phyloP scores from a whole-genome alignment of 75 land plant genomes.

The Selaginella moellendorffii region DNA sequence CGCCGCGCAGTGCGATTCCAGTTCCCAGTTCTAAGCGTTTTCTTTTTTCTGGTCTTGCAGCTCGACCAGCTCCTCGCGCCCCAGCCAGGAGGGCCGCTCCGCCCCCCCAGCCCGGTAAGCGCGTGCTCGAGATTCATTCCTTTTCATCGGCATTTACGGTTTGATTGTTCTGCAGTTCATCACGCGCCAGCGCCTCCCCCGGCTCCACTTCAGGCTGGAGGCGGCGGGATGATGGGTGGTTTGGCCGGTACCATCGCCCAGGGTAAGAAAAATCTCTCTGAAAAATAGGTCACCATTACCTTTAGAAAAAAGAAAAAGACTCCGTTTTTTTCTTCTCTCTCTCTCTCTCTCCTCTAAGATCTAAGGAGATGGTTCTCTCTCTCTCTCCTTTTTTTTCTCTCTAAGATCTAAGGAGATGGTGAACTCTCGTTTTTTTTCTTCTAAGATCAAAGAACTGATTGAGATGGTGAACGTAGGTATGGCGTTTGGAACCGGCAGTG shows the following conservation, averaged over 20 bases:
- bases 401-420: no score
- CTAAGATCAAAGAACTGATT: no score
- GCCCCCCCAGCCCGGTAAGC: neutral
- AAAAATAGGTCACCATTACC: no score
- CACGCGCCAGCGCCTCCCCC: constrained; percentile 71
- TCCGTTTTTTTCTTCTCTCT: no score
- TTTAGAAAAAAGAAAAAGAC: no score
- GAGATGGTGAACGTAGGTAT: no score
- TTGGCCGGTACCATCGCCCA: constrained; percentile 81
- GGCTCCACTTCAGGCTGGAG: constrained; percentile 26
- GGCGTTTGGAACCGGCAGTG: constrained; percentile 98
- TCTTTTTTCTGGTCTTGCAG: neutral
- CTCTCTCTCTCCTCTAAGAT: no score
- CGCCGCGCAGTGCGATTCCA: neutral
- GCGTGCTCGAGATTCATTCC: neutral
- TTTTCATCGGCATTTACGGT: no score
- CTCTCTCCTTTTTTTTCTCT: no score
- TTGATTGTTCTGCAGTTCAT: constrained; percentile 21
- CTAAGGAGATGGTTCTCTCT: no score
- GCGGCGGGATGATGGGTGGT: constrained; percentile 63
- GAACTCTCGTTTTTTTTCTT: no score
- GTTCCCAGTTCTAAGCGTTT: neutral
- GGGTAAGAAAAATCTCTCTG: constrained; percentile 33
- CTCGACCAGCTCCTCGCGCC: neutral
- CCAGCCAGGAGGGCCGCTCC: neutral